Evolutionary conservation across 2,329 filamentous ascomycete species (phyloP), one percentile per base, ranked within the genome.

Genomic region (Exophiala phaeomuriformis): DNA sequence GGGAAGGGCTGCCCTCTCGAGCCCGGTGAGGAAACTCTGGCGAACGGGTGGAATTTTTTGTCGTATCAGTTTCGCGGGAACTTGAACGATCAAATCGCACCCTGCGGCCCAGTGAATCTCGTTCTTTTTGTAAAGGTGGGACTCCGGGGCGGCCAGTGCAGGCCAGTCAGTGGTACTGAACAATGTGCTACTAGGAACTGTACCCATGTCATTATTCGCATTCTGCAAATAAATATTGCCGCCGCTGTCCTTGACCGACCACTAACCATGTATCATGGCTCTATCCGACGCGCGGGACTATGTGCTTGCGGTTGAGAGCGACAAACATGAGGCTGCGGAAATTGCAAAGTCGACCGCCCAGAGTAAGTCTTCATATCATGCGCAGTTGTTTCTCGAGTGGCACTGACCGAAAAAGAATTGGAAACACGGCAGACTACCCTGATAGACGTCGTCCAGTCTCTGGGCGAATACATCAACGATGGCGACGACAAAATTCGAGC

Each of bases 391-490:
- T 41, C 10, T 40, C 46, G 54, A 12, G 19, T 19, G 37, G 33
- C 37, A 49, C 60, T 60, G 53, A 56, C 55, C 37, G 33, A 56
- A 19, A 44, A 51, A 83, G 80, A 77, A 66, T 71, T 86, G 56
- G 77, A 82, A 64, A 73, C 68, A 62, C 81, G 79, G 60, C 72
- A 83, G 61, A 71, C 79, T 49, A 83, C 80, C 61, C 72, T 86
- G 33, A 74, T 85, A 52, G 76, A 78, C 50, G 69, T 85, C 47
- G 78, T 86, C 51, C 79, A 83, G 64, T 81, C 79, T 42, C 71
- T 85, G 32, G 80, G 80, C 19, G 81, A 84, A 66, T 85, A 84
- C 61, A 77, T 86, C 64, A 85, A 84, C 61, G 79, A 83, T 66
- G 81, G 84, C 63, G 81, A 85, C 69, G 72, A 74, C 27, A 73